Evolutionary conservation across 192 early-diverging fungal species (phyloP), one percentile per base, ranked within the genome.

Genomic region (Coemansia sp.): DNA sequence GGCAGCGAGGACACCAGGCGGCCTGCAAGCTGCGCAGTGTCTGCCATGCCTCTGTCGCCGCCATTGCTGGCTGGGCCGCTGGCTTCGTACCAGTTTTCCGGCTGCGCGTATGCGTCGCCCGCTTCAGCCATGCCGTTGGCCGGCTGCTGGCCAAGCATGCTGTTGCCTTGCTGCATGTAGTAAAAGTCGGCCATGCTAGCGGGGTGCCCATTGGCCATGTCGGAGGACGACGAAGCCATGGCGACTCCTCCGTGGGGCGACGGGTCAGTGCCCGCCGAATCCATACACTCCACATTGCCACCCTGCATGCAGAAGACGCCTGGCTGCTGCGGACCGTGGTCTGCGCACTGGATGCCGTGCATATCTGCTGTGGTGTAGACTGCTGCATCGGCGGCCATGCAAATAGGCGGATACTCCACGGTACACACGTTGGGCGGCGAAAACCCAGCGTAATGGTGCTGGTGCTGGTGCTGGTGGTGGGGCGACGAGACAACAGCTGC

Each of bases 1-100:
- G 78, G 78, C 6, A 81, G 51, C 14, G 76, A 39, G 11, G 77
- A 73, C n/a, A 67, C 63, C 23, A 78, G 56, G 10, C 63, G 67
- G 30, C 52, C 30, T 0, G 38, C 63, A 15, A 65, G 16, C 20
- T 64, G 63, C 60, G 43, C 35, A 2, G 14, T 33, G 8, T 71
- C 57, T 11, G 46, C 57, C 41, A 41, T 26, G 33, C n/a, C 44
- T 0, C 48, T 44, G 23, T 24, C n/a, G 20, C 21, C 44, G 0
- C 48, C 52, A 16, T 24, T 26, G 20, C 21, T 56, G 6, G 43
- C 44, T 14, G 57, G 35, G 38, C 14, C 34, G 10, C 26, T 26
- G 39, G 23, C 12, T 16, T 48, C 14, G 61, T 60, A 67, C 66
- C 66, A 67, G 8, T 12, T 46, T n/a, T 46, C 41, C 0, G 23